Percentiles rank a stretch among this genome's conserved stretches.
Conservation (phyloP, 805 yeast species). For the Nakazawaea anatomiae region DNA sequence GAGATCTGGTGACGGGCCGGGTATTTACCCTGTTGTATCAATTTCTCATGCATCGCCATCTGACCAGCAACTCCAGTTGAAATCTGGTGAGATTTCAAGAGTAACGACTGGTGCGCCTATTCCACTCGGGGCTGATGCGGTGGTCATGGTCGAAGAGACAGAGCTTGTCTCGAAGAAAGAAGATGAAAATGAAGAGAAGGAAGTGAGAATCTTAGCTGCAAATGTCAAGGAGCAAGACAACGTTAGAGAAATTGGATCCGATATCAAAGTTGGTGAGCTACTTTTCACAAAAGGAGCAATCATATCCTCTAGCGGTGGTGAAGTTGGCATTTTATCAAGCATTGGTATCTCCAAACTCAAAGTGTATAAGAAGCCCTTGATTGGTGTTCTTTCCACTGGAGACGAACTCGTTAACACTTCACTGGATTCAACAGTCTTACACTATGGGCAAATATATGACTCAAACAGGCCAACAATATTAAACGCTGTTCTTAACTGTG, state of each 20-base stretch:
- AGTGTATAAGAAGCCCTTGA: constrained; percentile 34
- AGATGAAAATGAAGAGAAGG: constrained; percentile 36
- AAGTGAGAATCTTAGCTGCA: constrained; percentile 32
- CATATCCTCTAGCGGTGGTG: constrained; percentile 41
- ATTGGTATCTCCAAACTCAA: constrained; percentile 33
- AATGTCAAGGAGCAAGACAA: constrained; percentile 37
- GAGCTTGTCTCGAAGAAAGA: constrained; percentile 25
- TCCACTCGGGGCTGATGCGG: constrained; percentile 48
- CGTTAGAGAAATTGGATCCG: constrained; percentile 43
- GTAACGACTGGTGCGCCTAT: constrained; percentile 55
- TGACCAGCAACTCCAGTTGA: constrained; percentile 12
- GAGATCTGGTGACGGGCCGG: constrained; percentile 37
- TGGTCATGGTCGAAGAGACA: constrained; percentile 51
- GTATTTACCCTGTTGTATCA: constrained; percentile 31
- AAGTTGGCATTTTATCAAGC: constrained; percentile 41
- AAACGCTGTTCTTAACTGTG: constrained; percentile 27
- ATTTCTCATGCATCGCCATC: constrained; percentile 36
- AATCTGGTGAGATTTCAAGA: constrained; percentile 33
- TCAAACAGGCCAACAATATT: constrained; percentile 43
- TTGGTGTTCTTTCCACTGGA: constrained; percentile 48
- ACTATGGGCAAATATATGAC: constrained; percentile 43
- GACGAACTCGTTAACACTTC: constrained; percentile 39
- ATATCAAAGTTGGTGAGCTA: constrained; percentile 31
- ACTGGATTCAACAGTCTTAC: constrained; percentile 14
- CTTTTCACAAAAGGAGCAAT: constrained; percentile 29